Evolutionary conservation across 768 basidiomycete species (phyloP).

Genomic region (Hemileccinum impolitum): DNA sequence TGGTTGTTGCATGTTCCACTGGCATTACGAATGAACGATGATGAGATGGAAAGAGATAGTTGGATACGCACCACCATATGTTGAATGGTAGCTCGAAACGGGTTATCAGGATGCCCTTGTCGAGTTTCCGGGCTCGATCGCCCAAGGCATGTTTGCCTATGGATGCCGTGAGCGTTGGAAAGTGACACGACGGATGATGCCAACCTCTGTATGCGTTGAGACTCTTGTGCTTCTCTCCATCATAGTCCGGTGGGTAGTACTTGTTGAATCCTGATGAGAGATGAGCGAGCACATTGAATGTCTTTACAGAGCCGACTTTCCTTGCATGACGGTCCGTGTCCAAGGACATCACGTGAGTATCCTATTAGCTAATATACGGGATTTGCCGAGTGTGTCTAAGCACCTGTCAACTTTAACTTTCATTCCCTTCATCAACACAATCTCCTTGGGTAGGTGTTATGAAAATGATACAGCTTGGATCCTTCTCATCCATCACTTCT

Average conservation of each 20-base stretch:
- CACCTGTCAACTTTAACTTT: slow-evolving; percentile 34
- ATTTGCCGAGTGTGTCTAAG: slow-evolving; percentile 7
- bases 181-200: not conserved
- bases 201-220: slow-evolving; percentile 70
- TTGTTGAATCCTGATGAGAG: slow-evolving; percentile 60
- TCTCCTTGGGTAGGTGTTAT: not conserved
- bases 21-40: slow-evolving; percentile 1
- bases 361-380: slow-evolving; percentile 13
- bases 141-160: slow-evolving; percentile 92
- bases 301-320: slow-evolving; percentile 22
- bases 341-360: slow-evolving; percentile 5
- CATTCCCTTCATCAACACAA: slow-evolving; percentile 18
- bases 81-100: slow-evolving; percentile 97
- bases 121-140: slow-evolving; percentile 90
- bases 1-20: slow-evolving; percentile 95
- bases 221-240: slow-evolving; percentile 66
- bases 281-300: slow-evolving; percentile 5
- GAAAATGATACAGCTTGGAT: no score
- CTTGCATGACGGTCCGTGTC: slow-evolving; percentile 38
- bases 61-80: slow-evolving; percentile 79
- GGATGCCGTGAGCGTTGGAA: not conserved
- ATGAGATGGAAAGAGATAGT: no score
- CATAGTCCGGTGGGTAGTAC: slow-evolving; percentile 77
- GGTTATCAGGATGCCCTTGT: slow-evolving; percentile 92
- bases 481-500: not conserved